phyloP scores from a whole-genome alignment of 805 yeast species.

The Candida mattraensis region DNA sequence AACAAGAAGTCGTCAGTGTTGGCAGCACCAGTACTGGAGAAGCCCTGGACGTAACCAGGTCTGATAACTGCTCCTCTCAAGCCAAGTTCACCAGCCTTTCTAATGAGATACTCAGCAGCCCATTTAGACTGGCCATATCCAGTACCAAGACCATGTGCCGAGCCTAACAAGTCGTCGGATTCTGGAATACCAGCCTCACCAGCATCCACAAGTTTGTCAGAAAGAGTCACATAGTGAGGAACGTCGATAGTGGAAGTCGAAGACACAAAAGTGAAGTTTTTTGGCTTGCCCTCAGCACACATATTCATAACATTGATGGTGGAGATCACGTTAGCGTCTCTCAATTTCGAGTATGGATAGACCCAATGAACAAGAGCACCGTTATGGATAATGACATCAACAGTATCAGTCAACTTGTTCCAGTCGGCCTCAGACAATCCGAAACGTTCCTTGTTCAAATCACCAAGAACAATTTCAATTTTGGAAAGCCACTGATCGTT shows the following conservation, averaged over 20 bases:
- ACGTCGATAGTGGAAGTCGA: conserved; percentile 93
- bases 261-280: conserved; percentile 86
- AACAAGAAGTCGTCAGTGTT: conserved; percentile 96
- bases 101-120: conserved; percentile 89
- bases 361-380: conserved; percentile 99
- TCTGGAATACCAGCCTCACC: conserved; percentile 79
- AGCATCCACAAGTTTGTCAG: conserved; percentile 63
- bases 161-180: conserved; percentile 78
- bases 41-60: conserved; percentile 96
- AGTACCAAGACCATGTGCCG: conserved; percentile 76
- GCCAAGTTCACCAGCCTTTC: conserved; percentile 87
- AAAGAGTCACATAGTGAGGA: conserved; percentile 71
- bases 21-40: conserved; percentile 77
- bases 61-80: conserved; percentile 85
- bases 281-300: conserved; percentile 78
- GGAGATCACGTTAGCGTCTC: conserved; percentile 91
- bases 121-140: conserved; percentile 99
- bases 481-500: conserved; percentile 53
- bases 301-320: conserved; percentile 81
- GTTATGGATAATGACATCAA: conserved; percentile 89
- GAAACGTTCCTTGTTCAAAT: conserved; percentile 68
- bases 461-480: conserved; percentile 79
- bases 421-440: conserved; percentile 64
- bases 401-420: conserved; percentile 50
- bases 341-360: conserved; percentile 83